A percentile compares a stretch with the other conserved stretches of the same genome.
Evolutionary conservation across 2,329 filamentous ascomycete species (phyloP).

Genomic region (Pseudogymnoascus sp.): DNA sequence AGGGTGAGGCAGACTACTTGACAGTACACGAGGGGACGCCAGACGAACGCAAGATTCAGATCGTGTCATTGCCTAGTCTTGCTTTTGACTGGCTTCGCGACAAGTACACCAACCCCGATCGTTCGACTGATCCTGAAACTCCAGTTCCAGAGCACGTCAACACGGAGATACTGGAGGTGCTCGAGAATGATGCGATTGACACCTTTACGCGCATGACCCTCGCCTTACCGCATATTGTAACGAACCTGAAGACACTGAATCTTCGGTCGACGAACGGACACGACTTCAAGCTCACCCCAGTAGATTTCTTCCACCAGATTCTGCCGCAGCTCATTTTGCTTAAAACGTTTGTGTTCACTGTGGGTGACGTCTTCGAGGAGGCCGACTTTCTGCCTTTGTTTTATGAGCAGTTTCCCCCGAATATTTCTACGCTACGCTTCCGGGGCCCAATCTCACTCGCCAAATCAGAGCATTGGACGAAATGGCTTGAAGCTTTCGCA

Average conservation of each 20-base stretch:
- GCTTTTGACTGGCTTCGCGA: not conserved
- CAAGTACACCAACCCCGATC: not conserved
- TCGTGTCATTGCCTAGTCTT: not conserved
- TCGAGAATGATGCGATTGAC: not conserved
- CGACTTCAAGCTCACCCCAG: not conserved
- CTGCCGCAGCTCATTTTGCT: not conserved
- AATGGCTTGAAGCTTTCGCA: not conserved
- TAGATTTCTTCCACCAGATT: not conserved
- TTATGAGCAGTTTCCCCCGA: not conserved
- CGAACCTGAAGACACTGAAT: not conserved
- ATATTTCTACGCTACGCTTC: not conserved
- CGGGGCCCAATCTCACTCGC: not conserved
- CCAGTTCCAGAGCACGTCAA: not conserved
- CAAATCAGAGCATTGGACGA: not conserved
- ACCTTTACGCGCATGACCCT: not conserved
- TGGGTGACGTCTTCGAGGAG: not conserved
- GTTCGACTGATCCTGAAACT: not conserved
- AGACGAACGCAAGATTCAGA: not conserved
- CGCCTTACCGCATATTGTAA: not conserved
- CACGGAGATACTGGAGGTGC: not conserved
- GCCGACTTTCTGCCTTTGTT: not conserved
- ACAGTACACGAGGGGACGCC: not conserved
- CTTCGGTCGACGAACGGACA: not conserved
- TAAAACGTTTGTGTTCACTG: not conserved
- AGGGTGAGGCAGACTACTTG: not conserved